A percentile compares a stretch with the other conserved stretches of the same genome.
These are phyloP conservation scores for Pseudocercospora macadamiae DNA, from an alignment of 2,329 filamentous ascomycete genomes.

Conservation along the genomic window DNA sequence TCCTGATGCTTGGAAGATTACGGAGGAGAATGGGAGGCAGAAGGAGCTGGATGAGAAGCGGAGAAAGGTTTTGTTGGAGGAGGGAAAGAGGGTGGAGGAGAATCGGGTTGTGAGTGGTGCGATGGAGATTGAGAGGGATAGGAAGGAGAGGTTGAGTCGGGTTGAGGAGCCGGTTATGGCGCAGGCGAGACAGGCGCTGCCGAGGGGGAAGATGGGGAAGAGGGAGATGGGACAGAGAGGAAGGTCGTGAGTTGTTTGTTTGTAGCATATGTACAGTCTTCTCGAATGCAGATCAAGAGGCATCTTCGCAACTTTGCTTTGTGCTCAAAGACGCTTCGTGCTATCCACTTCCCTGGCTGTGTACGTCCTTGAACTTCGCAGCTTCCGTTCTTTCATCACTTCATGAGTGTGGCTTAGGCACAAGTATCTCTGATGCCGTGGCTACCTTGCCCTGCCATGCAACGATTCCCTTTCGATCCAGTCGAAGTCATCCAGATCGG, in stretches of 20 bases:
- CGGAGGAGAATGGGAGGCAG: slow-evolving; percentile 66
- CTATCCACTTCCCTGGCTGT: too few species aligned
- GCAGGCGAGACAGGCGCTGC: slow-evolving; percentile 33
- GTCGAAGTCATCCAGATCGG: too few species aligned
- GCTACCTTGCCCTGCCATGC: too few species aligned
- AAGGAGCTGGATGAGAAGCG: slow-evolving; percentile 67
- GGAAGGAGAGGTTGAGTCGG: slow-evolving; percentile 27
- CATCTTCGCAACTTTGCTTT: background rate
- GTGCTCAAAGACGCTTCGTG: background rate
- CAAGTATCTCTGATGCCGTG: too few species aligned
- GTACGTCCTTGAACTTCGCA: too few species aligned
- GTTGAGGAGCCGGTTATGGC: slow-evolving; percentile 37
- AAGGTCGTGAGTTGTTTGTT: background rate
- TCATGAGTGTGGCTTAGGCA: too few species aligned
- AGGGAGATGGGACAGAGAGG: slow-evolving; percentile 17
- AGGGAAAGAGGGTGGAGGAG: slow-evolving; percentile 57
- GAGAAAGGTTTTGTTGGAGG: slow-evolving; percentile 54
- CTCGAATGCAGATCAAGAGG: too few species aligned
- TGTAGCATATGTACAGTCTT: background rate
- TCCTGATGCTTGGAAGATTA: slow-evolving; percentile 82
- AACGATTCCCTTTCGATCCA: too few species aligned
- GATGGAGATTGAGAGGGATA: slow-evolving; percentile 34
- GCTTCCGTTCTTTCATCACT: too few species aligned
- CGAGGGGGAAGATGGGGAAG: slow-evolving; percentile 37
- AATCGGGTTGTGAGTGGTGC: slow-evolving; percentile 44